These are phyloP conservation scores for Diaporthe velutina DNA, from an alignment of 2,329 filamentous ascomycete genomes.

Conservation along the genomic window DNA sequence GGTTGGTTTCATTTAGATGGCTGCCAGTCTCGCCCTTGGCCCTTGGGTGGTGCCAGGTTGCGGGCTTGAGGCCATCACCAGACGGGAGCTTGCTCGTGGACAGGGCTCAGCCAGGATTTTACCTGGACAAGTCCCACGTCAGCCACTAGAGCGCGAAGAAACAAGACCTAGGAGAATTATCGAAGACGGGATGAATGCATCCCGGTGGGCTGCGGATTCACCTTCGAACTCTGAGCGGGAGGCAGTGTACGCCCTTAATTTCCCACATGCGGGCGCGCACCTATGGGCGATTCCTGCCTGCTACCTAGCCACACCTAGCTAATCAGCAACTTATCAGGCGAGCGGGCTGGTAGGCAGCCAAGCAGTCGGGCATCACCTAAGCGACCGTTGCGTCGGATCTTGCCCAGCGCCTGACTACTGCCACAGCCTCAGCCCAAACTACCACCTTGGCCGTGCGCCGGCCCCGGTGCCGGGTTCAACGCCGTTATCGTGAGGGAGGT, in stretches of 20 bases:
- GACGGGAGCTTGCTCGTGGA: neutral
- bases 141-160: neutral
- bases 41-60: neutral
- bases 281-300: neutral
- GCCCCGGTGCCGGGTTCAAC: neutral
- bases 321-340: neutral
- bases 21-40: neutral
- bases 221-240: slow-evolving; percentile 18
- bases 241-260: slow-evolving; percentile 21
- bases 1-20: slow-evolving; percentile 24
- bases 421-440: slow-evolving; percentile 17
- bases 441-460: slow-evolving; percentile 19
- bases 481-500: neutral
- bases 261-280: neutral
- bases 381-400: neutral
- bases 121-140: neutral
- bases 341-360: neutral
- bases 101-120: neutral
- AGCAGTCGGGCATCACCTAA: neutral
- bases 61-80: slow-evolving; percentile 9
- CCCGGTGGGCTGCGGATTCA: slow-evolving; percentile 16
- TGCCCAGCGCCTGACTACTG: neutral
- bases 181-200: slow-evolving; percentile 22
- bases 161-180: slow-evolving; percentile 11
- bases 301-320: neutral